These are phyloP conservation scores for Didymella arachidicola DNA, from an alignment of 2,329 filamentous ascomycete genomes.

Conservation along the genomic window DNA sequence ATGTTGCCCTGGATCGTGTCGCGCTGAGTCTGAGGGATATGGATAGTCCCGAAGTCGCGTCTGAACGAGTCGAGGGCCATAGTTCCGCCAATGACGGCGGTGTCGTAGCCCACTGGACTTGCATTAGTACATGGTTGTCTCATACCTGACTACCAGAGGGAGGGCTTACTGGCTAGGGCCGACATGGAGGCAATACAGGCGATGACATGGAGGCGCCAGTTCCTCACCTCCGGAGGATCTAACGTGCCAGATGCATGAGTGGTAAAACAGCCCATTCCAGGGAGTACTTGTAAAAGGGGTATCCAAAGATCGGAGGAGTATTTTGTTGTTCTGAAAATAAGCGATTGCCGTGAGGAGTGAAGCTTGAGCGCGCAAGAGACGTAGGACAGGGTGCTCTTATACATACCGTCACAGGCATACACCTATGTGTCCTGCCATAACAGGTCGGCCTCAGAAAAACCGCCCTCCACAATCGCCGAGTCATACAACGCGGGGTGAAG, in stretches of 20 bases:
- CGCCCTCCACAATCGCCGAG: constrained; percentile 18
- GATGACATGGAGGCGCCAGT: constrained; percentile 48
- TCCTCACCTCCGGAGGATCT: constrained; percentile 48
- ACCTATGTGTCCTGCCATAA: neutral
- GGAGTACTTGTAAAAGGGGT: constrained; percentile 15
- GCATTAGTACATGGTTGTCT: neutral
- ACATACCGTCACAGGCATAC: neutral
- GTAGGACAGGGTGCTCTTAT: constrained; percentile 10
- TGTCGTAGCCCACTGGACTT: constrained; percentile 44
- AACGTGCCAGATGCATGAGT: constrained; percentile 45
- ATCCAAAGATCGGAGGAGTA: neutral
- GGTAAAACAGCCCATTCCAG: constrained; percentile 38
- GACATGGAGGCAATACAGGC: constrained; percentile 50
- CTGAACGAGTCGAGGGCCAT: constrained; percentile 52
- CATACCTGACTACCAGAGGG: neutral
- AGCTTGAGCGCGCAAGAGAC: constrained; percentile 12
- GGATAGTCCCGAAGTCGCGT: constrained; percentile 45
- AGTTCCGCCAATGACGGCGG: constrained; percentile 52
- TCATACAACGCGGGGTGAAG: constrained; percentile 27
- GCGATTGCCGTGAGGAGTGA: constrained; percentile 13
- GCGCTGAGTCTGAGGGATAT: constrained; percentile 39
- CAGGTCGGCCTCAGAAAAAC: constrained; percentile 19
- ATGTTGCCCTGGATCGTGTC: constrained; percentile 53
- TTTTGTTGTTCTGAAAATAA: constrained; percentile 1
- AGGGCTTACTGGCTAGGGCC: constrained; percentile 45